Evolutionary conservation across 2,329 filamentous ascomycete genomes (phyloP), one percentile per base, ranked within the genome.

Genomic region (Aureobasidium lini): DNA sequence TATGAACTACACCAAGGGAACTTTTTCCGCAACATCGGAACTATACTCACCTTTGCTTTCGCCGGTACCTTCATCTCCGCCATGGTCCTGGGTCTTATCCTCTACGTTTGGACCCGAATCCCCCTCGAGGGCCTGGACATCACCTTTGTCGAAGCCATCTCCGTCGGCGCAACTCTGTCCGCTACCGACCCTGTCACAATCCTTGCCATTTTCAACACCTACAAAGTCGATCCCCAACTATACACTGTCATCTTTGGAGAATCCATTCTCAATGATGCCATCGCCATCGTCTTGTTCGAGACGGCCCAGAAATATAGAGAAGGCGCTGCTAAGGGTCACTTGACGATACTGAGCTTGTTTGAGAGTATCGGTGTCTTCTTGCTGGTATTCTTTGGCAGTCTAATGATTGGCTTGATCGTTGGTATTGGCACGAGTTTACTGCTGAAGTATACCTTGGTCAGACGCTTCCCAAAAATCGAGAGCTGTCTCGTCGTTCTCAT

Each of bases 241-340:
- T 99, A 99, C 76, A 99, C 94, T 32, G 86, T 99, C 72, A 99
- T 99, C 66, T 99, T 99, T 73, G 94, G 94, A 71, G 94, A 99
- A 76, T 95, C 93, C 7, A 97, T 99, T 62, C 79, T 99, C 59
- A 99, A 99, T 72, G 94, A 99, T 77, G 94, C 94, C 46, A 93
- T 99, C 69, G 94, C 94, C 64, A 99, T 99, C 73, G 94, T 99
- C 69, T 84, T 99, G 66, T 99, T 99, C 75, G 93, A 99, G 77
- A 96, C 94, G 4, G 94, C 94, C 10, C 93, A 96, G 72, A 88
- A 89, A 72, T 96, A 96, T 73, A 91, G 86, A 71, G 86, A 87
- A 63, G 89, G 87, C 29, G 82, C 84, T 32, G 82, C 82, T n/a
- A 81, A 76, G 11, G 84, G 83, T 13, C 84, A 85, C 64, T 80